Evolutionary conservation across 2,329 filamentous ascomycete species (phyloP), one percentile per base, ranked within the genome.

Genomic region (Phyllosticta citriasiana): DNA sequence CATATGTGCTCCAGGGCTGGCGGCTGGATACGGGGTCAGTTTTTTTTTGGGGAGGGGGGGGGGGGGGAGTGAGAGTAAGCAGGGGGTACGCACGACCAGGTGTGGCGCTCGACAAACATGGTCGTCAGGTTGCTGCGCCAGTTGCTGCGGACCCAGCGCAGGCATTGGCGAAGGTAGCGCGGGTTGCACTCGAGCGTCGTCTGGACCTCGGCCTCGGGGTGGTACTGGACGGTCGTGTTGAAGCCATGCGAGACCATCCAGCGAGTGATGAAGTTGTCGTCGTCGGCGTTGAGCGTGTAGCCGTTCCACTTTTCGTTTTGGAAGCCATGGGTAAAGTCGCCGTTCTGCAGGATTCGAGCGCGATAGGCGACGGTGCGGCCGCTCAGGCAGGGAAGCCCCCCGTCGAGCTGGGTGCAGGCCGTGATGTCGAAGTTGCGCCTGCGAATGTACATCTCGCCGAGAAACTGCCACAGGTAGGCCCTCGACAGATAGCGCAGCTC

Each of bases 71-170:
- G 2, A n/a, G 53, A 26, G 30, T 56, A 3, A 40, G 14, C 33
- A 57, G 56, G 56, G 52, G 40, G 51, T 30, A 85, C 91, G 87
- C 82, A 96, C 92, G 78, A 86, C 85, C 89, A 91, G 70, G 97
- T 89, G 70, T 91, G 84, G 71, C 88, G 80, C 76, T 97, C 93
- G 65, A 84, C 84, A 65, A 93, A 82, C 70, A 97, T 81, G 74
- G 91, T 97, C 58, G 91, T 97, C 75, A 91, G 87, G 75, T 97
- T 97, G 79, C 91, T 96, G 71, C 93, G 84, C 93, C 93, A 97
- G 76, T 97, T 97, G 80, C 92, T 97, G 70, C 93, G 86, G 53
- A 94, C 91, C 93, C 93, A 97, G 55, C 93, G 84, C 55, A 93
- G 85, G 76, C 93, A 97, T 76, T 97, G 93, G 72, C 90, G 93